Evolutionary conservation across 192 early-diverging fungal species (phyloP).

Genomic region (Dissophora globulifera): DNA sequence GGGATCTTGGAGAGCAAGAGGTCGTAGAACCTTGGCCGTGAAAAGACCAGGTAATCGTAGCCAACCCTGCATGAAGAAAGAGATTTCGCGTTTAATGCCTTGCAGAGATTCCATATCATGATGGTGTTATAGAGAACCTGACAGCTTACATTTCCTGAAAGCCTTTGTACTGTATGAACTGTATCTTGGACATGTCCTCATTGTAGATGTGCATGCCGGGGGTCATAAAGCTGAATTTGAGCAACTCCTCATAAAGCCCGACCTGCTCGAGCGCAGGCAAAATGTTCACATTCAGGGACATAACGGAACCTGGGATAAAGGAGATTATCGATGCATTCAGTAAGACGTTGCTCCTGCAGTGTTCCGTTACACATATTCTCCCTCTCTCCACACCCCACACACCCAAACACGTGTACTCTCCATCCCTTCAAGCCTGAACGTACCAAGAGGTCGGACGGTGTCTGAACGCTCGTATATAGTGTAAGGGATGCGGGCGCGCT

Average conservation of each 20-base stretch:
- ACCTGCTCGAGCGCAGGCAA: conserved; percentile 16
- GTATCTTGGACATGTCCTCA: neutral
- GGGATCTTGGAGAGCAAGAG: conserved; percentile 4
- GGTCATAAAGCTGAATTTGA: neutral
- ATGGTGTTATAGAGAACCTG: too few species aligned
- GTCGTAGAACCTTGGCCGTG: conserved; percentile 11
- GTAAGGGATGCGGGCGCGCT: conserved; percentile 10
- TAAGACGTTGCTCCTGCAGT: neutral
- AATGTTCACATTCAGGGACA: conserved; percentile 8
- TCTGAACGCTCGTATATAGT: conserved; percentile 10
- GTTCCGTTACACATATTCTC: too few species aligned
- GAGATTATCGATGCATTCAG: neutral
- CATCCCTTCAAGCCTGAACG: too few species aligned
- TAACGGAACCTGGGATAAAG: conserved; percentile 7
- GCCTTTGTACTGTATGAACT: too few species aligned
- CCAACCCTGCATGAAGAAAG: neutral
- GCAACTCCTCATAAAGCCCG: conserved; percentile 11
- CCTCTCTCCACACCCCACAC: too few species aligned
- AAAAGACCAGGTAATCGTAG: neutral
- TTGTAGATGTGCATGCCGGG: neutral
- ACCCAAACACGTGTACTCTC: too few species aligned
- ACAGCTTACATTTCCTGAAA: too few species aligned
- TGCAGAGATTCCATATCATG: too few species aligned
- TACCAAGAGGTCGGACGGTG: conserved; percentile 12
- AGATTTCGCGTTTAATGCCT: too few species aligned